Evolutionary conservation across 805 yeast genomes (phyloP).

Genomic region (Barnettozyma populi): DNA sequence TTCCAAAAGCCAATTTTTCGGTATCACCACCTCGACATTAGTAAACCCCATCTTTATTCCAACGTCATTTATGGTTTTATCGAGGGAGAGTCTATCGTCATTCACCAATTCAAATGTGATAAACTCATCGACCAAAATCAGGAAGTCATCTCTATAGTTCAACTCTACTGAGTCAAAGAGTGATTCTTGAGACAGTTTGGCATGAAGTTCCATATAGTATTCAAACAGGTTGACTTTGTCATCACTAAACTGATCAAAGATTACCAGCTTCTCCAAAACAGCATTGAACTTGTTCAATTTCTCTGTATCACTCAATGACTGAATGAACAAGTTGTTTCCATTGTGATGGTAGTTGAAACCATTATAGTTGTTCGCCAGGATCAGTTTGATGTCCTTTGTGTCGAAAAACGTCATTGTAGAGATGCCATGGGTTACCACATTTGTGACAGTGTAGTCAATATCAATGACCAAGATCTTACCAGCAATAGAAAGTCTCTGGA

Average conservation of each 20-base stretch:
- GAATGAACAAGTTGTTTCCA: conserved; percentile 15
- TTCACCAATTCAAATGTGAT: conserved; percentile 10
- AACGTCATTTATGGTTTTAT: conserved; percentile 4
- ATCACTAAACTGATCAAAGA: conserved; percentile 22
- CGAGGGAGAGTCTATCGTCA: conserved; percentile 16
- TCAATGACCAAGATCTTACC: conserved; percentile 26
- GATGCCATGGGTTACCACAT: conserved; percentile 11
- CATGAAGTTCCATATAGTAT: conserved; percentile 11
- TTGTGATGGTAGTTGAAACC: conserved; percentile 16
- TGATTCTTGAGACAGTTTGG: conserved; percentile 6
- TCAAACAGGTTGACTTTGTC: conserved; percentile 19
- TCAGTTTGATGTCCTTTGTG: conserved; percentile 15
- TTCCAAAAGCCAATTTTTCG: conserved; percentile 1
- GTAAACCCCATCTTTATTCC: conserved; percentile 5
- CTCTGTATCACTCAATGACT: conserved; percentile 11
- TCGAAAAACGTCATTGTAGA: conserved; percentile 9
- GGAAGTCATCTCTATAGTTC: conserved; percentile 18
- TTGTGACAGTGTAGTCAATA: conserved; percentile 19
- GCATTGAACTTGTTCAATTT: conserved; percentile 18
- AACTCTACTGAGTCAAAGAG: conserved; percentile 5
- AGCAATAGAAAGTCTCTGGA: conserved; percentile 21
- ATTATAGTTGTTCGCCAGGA: conserved; percentile 24
- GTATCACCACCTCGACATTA: conserved; percentile 1
- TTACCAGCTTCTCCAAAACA: conserved; percentile 15
- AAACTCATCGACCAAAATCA: conserved; percentile 8